Evolutionary conservation across 768 basidiomycete genomes (phyloP), one percentile per base, ranked within the genome.

Genomic region (Crucibulum laeve): DNA sequence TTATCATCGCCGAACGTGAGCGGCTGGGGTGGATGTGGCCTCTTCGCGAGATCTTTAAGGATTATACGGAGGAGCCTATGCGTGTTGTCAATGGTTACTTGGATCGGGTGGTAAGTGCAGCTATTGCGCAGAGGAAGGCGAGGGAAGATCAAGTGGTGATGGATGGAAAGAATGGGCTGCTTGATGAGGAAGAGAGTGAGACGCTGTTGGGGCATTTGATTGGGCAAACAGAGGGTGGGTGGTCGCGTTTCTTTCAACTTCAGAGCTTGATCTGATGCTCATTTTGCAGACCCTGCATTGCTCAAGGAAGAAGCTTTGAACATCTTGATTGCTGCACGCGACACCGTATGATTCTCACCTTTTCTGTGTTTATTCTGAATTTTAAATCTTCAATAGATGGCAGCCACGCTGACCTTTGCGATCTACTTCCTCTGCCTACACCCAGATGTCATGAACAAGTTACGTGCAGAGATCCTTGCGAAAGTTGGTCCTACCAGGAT

Each of bases 361-460:
- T 21, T 23, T 35, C 17, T 14, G 15, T 3, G 40, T 23, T 14
- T 38, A 43, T 35, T 21, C 25, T 19, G 3, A 15, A 41, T 15
- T 33, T 35, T 30, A 32, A 22, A 4, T 25, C 19, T n/a, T 38
- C 23, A 5, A 6, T 22, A 73, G 74, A 74, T 71, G 17, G 69
- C 73, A 5, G 62, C 62, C 22, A 65, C 64, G 1, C 53, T 79
- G 37, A 76, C 67, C 2, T 74, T 67, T 42, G 60, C 62, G 2
- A 51, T 71, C 2, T 79, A 79, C 54, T 58, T 70, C 49, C 64
- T 80, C 26, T 59, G 73, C 17, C 60, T 67, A 54, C 62, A 78
- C 49, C 75, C 74, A 3, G 47, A 63, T 0, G 58, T 74, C n/a
- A 50, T 71, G 17, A 40, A 19, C 13, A 57, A 61, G 4, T 52